Evolutionary conservation across 2,329 filamentous ascomycete genomes (phyloP), one percentile per base, ranked within the genome.

Genomic region (Penicillium sclerotiorum): DNA sequence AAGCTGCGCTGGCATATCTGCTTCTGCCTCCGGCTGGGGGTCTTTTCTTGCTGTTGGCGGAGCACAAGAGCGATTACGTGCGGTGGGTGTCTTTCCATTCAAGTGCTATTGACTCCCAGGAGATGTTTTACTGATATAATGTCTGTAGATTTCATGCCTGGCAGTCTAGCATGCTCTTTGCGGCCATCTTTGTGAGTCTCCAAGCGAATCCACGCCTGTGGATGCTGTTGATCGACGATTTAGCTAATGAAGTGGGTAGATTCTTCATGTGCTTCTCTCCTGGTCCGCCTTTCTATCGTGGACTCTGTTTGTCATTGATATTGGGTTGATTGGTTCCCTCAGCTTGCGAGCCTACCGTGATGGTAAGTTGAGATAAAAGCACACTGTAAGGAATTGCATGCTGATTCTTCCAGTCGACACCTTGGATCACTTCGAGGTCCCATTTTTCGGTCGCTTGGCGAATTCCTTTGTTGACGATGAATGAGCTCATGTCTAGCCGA

Each of bases 41-140:
- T 3, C 89, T 96, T 21, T 70, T 96, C 58, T 73, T 99, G 61
- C 73, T 99, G 59, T 82, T 97, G 37, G 69, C 93, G 56, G 94
- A 99, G 79, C 85, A 92, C 66, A 94, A 96, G 77, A 96, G 91
- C 67, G 94, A 99, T 74, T 99, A 96, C 72, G 94, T 99, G 49
- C 83, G 94, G 89, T 93, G 73, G 67, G 69, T 61, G 43, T 8
- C 27, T 13, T n/a, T n/a, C n/a, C n/a, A 18, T 15, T 21, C 9
- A n/a, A 25, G 3, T n/a, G 6, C 15, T 36, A 8, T 45, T 23
- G 20, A 21, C 22, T 15, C 23, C 17, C 21, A 30, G 4, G 4
- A 13, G n/a, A 20, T 4, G 13, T 8, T 13, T 9, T 22, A 18
- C 15, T 15, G 18, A 25, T n/a, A 41, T 18, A 22, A 15, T 45